These are phyloP conservation scores for Clonostachys rosea DNA, from an alignment of 2,329 filamentous ascomycete genomes.

Conservation along the genomic window DNA sequence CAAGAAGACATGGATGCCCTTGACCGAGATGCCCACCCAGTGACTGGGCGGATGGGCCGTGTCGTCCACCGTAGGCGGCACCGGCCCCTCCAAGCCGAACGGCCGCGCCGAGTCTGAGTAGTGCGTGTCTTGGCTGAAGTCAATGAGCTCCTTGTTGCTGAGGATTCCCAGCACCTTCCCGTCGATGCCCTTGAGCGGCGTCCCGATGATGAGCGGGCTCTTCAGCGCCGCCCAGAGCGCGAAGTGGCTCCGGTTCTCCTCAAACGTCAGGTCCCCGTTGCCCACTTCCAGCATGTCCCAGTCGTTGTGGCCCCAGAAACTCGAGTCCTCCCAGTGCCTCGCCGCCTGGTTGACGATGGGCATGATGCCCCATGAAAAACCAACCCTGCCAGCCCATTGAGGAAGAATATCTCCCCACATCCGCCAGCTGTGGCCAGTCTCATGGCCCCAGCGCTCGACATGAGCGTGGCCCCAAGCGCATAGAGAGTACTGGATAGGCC, in stretches of 20 bases:
- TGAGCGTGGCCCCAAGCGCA: constrained; percentile 49
- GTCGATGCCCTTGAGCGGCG: constrained; percentile 25
- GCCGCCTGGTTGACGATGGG: constrained; percentile 39
- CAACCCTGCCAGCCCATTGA: constrained; percentile 8
- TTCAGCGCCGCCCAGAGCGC: constrained; percentile 44
- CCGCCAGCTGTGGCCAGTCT: constrained; percentile 40
- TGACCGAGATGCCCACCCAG: constrained; percentile 33
- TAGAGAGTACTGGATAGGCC: constrained; percentile 43
- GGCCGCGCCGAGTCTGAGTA: constrained; percentile 32
- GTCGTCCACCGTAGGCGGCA: constrained; percentile 39
- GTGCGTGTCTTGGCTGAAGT: constrained; percentile 37
- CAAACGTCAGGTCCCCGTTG: constrained; percentile 37
- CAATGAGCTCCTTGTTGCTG: constrained; percentile 27
- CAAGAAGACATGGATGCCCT: constrained; percentile 35
- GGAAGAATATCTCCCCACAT: constrained; percentile 34
- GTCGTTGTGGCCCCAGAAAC: constrained; percentile 44
- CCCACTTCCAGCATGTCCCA: constrained; percentile 44
- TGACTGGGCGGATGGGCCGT: constrained; percentile 38
- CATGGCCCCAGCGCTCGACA: constrained; percentile 43
- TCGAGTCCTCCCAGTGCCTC: constrained; percentile 31
- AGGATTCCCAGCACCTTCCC: constrained; percentile 29
- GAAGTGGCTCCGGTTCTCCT: constrained; percentile 42
- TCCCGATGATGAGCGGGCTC: constrained; percentile 41
- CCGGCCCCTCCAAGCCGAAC: constrained; percentile 38
- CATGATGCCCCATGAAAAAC: constrained; percentile 16